Evolutionary conservation across 108 stramenopile species (phyloP), one percentile per base, ranked within the genome.

Genomic region (Skeletonema tropicum): DNA sequence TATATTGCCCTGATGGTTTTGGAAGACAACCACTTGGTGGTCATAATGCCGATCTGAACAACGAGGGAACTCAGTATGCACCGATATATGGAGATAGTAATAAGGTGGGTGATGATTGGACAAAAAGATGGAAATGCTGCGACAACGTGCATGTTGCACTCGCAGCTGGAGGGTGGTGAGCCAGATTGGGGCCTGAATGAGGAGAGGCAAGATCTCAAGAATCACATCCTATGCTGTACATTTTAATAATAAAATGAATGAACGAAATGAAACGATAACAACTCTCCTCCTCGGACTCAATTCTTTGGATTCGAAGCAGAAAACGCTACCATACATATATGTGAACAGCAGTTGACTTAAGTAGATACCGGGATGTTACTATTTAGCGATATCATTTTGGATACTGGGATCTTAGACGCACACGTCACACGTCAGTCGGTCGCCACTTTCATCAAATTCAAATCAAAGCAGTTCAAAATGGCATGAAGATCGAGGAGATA

Each of bases 131-230:
- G 66, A 19, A 80, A 80, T 58, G 23, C 65, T 31, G 72, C 72
- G 0, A 80, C 79, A 1, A 80, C 79, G 17, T 80, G 79, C 66
- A 80, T 80, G 79, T 1, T 23, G 11, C 38, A 62, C 62, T n/a
- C 72, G 6, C 61, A 62, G 21, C 61, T 62, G 14, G 61, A 62
- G 36, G 35, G 61, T 38, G 29, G 31, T 17, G 6, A 17, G 11
- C 61, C 61, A 19, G 61, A 62, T 19, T 62, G 61, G 61, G 61
- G 61, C 39, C 61, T 62, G 9, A 36, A 33, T 19, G 36, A 62
- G 14, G 61, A 62, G n/a, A 62, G 36, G n/a, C n/a, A 33, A 9
- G 61, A 62, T 13, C 15, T 36, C 1, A 62, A 62, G 36, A 33
- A 62, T 12, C 61, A 62, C 12, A 36, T 62, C 36, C 31, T 62